Percentiles rank a stretch among this genome's conserved stretches.
phyloP scores from a whole-genome alignment of 1,139 yeast genomes.

The Blastobotrys indianensis region DNA sequence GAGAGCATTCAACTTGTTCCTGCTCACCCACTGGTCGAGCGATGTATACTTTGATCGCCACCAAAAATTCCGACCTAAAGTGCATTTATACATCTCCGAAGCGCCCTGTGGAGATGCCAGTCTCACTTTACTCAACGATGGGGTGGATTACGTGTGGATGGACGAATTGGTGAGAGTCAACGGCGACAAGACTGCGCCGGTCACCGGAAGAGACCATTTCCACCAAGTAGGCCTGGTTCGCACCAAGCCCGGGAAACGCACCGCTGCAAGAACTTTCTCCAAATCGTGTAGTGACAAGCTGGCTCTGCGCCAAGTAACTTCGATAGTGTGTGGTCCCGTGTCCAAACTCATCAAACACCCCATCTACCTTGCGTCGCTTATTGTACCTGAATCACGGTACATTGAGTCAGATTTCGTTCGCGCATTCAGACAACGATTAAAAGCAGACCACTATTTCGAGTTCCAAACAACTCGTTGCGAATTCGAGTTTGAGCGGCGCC shows the following conservation, averaged over 20 bases:
- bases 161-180: conserved; percentile 18
- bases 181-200: conserved; percentile 29
- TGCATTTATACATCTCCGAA: conserved; percentile 57
- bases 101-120: conserved; percentile 94
- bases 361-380: conserved; percentile 48
- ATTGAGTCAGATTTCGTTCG: conserved; percentile 41
- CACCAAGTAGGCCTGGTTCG: conserved; percentile 58
- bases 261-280: conserved; percentile 62
- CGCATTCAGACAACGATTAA: conserved; percentile 24
- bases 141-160: conserved; percentile 25
- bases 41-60: conserved; percentile 4
- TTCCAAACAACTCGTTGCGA: conserved; percentile 13
- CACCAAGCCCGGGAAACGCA: conserved; percentile 86
- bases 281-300: conserved; percentile 89
- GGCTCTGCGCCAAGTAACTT: conserved; percentile 55
- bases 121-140: conserved; percentile 37
- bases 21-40: conserved; percentile 35
- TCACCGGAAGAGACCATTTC: conserved; percentile 66
- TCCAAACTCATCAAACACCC: conserved; percentile 38
- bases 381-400: conserved; percentile 43
- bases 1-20: conserved; percentile 54
- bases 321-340: conserved; percentile 51
- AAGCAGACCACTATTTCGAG: conserved; percentile 3
- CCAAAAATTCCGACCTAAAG: conserved; percentile 1
- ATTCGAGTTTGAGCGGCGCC: conserved; percentile 16